phyloP scores from a whole-genome alignment of 2,329 filamentous ascomycete genomes.

The Alternaria incomplexa region DNA sequence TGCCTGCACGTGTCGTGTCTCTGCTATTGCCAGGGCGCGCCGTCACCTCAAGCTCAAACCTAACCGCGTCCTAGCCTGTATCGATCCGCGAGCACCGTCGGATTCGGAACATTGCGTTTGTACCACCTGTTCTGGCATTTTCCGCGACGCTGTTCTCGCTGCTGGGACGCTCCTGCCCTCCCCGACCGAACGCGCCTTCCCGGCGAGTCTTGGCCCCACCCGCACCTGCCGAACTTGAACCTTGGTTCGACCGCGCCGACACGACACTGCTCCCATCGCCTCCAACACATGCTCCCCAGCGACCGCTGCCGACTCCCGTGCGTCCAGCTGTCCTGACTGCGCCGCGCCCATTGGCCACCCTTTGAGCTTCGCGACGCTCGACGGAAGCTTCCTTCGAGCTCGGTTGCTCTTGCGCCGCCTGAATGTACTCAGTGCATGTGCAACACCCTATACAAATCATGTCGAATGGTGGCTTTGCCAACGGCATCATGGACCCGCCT shows the following conservation, averaged over 20 bases:
- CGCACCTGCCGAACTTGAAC: conserved; percentile 5
- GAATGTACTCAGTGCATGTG: conserved; percentile 51
- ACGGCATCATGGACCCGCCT: conserved; percentile 50
- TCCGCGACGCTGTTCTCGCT: not conserved
- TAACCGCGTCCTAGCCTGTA: conserved; percentile 9
- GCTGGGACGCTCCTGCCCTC: not conserved
- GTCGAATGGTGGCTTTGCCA: conserved; percentile 49
- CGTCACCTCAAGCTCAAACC: conserved; percentile 13
- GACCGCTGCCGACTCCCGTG: conserved; percentile 16
- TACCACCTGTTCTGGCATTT: conserved; percentile 7
- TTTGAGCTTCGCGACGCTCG: conserved; percentile 21
- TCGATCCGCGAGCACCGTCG: conserved; percentile 14
- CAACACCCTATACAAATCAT: conserved; percentile 41
- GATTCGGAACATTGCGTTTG: conserved; percentile 5
- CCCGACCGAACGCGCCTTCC: conserved; percentile 8
- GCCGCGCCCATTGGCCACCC: conserved; percentile 30
- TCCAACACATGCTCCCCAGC: conserved; percentile 9
- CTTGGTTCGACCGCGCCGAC: conserved; percentile 15
- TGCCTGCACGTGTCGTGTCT: conserved; percentile 22
- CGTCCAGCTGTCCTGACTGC: conserved; percentile 15
- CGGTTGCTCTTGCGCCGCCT: conserved; percentile 44
- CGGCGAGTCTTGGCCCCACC: conserved; percentile 15
- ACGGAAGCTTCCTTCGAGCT: conserved; percentile 33
- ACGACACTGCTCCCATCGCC: conserved; percentile 2
- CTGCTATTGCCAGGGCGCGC: conserved; percentile 22